Base-by-base conservation (phyloP, 495 filamentous ascomycete genomes). In the Massariosphaeria phaeospora region DNA sequence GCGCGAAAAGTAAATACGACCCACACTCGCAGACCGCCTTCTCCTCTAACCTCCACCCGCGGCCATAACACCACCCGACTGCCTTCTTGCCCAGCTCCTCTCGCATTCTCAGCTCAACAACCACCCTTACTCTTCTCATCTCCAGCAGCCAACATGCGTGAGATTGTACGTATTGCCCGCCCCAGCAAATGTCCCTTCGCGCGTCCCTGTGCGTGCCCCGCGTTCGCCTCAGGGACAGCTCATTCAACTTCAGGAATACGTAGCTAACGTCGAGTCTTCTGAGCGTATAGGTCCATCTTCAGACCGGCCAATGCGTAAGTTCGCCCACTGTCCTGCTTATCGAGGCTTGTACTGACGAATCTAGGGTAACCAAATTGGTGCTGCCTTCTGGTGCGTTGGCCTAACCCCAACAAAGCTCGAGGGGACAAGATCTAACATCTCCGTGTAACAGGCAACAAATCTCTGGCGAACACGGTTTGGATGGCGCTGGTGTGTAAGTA, bases 311-410 rank as follows among this genome's bases (percentile, higher is more conserved):
- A 84, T 95, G 89, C 76, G 88, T 90, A 82, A 76, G 88, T 78
- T 25, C 24, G 17, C 20, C 24, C 26, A 20, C 7, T 7, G 30
- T 40, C 26, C 6, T 43, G n/a, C 21, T 23, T 7, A 9, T 25
- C 15, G n/a, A 33, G 23, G 13, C 12, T 15, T 26, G 72, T 70
- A 67, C 75, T 67, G 68, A 66, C 58, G 70, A 57, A 52, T 65
- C 40, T 59, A 95, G 86, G 94, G 94, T 83, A 97, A 98, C 87
- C 93, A 98, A 88, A 95, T 97, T 67, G 94, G 93, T 88, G 93
- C 93, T 78, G 94, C 93, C 74, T 98, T 98, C 84, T 98, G 94
- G 86, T 87, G 73, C 57, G 80, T 79, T 50, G 36, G 61, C 54
- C 36, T 52, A 54, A 38, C 38, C 54, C 36, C 54, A 54, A 38